A percentile compares a stretch with the other conserved stretches of the same genome.
Evolutionary conservation across 2,329 filamentous ascomycete genomes (phyloP).

Genomic region (Botryotinia calthae): DNA sequence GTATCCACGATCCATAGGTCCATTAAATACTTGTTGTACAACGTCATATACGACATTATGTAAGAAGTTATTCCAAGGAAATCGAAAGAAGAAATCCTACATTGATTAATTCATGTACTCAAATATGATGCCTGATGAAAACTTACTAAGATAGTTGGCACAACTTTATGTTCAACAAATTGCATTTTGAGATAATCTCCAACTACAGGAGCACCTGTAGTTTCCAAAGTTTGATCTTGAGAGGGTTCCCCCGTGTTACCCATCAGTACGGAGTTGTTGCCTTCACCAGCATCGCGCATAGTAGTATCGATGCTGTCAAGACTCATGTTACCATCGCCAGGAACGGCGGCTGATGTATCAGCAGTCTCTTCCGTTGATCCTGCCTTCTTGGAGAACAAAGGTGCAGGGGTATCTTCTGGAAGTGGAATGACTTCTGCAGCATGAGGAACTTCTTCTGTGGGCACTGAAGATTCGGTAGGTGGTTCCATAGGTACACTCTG

Average conservation of each 20-base stretch:
- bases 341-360: slow-evolving; percentile 28
- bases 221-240: slow-evolving; percentile 24
- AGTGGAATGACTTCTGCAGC: slow-evolving; percentile 38
- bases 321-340: slow-evolving; percentile 23
- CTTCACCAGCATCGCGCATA: slow-evolving; percentile 38
- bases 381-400: slow-evolving; percentile 55
- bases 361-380: slow-evolving; percentile 24
- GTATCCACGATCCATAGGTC: slow-evolving; percentile 92
- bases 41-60: slow-evolving; percentile 99
- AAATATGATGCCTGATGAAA: not conserved
- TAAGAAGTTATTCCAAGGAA: slow-evolving; percentile 99
- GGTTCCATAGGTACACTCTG: slow-evolving; percentile 22
- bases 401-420: slow-evolving; percentile 66
- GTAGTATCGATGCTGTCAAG: slow-evolving; percentile 36
- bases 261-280: slow-evolving; percentile 35
- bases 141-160: slow-evolving; percentile 90
- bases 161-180: slow-evolving; percentile 91
- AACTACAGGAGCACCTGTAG: slow-evolving; percentile 63
- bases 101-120: slow-evolving; percentile 25
- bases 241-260: slow-evolving; percentile 32
- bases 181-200: slow-evolving; percentile 94
- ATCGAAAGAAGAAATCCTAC: slow-evolving; percentile 95
- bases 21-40: slow-evolving; percentile 98
- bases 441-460: slow-evolving; percentile 18
- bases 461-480: slow-evolving; percentile 23